Evolutionary conservation across 2,329 filamentous ascomycete species (phyloP).

Genomic region (Ambrosiella xylebori): DNA sequence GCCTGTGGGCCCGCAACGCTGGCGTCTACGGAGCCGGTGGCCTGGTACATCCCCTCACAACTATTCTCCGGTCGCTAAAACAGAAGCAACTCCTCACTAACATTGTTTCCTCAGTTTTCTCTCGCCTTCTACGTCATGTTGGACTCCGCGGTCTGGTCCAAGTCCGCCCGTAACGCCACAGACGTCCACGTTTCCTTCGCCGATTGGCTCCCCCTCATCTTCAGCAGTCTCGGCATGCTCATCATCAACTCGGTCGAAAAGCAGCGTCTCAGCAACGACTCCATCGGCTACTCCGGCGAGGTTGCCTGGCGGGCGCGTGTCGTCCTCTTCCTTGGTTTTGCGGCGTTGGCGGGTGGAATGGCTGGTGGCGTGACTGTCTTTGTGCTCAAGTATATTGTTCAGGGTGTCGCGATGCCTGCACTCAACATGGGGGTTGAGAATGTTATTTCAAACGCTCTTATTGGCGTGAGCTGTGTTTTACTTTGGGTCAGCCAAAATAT

Average conservation of each 20-base stretch:
- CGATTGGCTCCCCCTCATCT: constrained; percentile 54
- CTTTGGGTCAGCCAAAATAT: constrained; percentile 56
- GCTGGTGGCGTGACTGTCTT: constrained; percentile 52
- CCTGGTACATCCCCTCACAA: constrained; percentile 31
- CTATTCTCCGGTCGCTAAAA: neutral
- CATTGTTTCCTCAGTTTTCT: constrained; percentile 33
- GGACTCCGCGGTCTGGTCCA: constrained; percentile 50
- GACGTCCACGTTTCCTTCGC: constrained; percentile 45
- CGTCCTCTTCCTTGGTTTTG: constrained; percentile 50
- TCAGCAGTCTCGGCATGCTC: constrained; percentile 49
- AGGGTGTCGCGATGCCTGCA: constrained; percentile 39
- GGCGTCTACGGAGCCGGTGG: constrained; percentile 47
- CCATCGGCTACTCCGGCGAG: constrained; percentile 42
- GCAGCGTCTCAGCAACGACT: constrained; percentile 44
- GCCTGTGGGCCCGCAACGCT: constrained; percentile 42
- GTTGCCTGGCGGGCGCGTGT: constrained; percentile 54
- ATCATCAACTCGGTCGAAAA: constrained; percentile 58
- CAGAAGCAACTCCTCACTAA: neutral
- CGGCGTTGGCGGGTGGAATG: constrained; percentile 48
- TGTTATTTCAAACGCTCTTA: constrained; percentile 45
- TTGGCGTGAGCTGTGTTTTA: constrained; percentile 45
- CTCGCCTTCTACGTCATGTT: constrained; percentile 53
- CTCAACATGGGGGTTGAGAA: constrained; percentile 49
- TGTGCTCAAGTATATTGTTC: constrained; percentile 46
- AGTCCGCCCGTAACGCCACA: constrained; percentile 40